Conservation (phyloP, 75 land plant species). For the Chamaecyparis obtusa region DNA sequence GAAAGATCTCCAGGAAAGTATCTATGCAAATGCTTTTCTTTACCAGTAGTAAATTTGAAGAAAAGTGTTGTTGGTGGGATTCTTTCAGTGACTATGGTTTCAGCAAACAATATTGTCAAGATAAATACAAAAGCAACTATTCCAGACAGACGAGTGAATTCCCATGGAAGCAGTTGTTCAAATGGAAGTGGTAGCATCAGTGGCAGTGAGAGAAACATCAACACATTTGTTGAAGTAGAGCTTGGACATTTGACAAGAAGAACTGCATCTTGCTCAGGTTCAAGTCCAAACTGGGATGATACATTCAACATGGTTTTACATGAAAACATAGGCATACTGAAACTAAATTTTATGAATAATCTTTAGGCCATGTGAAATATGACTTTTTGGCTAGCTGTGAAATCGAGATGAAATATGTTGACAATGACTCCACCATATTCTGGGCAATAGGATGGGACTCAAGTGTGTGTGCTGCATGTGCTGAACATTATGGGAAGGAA, state of each 20-base stretch:
- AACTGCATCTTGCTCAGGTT: constrained; percentile 46
- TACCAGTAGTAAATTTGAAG: too few relatives aligned
- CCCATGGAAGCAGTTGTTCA: too few relatives aligned
- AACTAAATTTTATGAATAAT: constrained; percentile 69
- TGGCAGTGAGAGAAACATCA: constrained; percentile 19
- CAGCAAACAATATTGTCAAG: too few relatives aligned
- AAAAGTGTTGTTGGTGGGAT: too few relatives aligned
- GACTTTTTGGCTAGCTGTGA: constrained; percentile 83
- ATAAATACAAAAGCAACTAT: too few relatives aligned
- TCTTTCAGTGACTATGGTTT: too few relatives aligned
- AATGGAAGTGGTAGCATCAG: too few relatives aligned
- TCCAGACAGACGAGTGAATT: too few relatives aligned
- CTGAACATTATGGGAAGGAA: constrained; percentile 72
- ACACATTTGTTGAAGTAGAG: constrained; percentile 77
- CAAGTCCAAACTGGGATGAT: constrained; percentile 67
- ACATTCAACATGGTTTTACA: constrained; percentile 85
- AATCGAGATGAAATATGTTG: constrained; percentile 84
- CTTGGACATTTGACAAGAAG: constrained; percentile 69
- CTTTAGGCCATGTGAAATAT: constrained; percentile 58
- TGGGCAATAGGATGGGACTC: constrained; percentile 77
- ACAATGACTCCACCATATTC: constrained; percentile 88
- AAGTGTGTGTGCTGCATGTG: constrained; percentile 64
- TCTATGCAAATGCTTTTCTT: too few relatives aligned
- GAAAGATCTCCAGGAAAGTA: too few relatives aligned
- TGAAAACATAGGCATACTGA: constrained; percentile 59